Evolutionary conservation across 257 asterid species (phyloP).

Genomic region (Striga asiatica): DNA sequence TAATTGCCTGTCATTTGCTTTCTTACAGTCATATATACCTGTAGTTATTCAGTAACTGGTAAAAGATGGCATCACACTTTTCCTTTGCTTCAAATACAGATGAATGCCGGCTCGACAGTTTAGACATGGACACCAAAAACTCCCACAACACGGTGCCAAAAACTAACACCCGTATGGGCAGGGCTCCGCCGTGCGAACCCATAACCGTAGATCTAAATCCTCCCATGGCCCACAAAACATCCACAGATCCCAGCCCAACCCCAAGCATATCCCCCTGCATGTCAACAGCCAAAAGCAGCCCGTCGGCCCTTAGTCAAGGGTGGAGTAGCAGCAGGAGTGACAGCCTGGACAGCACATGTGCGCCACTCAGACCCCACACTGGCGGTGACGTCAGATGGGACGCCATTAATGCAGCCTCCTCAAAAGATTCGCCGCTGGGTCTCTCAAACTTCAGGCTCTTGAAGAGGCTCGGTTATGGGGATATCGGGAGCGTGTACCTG

Average conservation of each 20-base stretch:
- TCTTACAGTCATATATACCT: background rate
- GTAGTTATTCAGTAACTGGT: background rate
- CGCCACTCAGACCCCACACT: constrained; percentile 70
- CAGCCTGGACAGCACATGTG: constrained; percentile 47
- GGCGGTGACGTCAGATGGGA: constrained; percentile 97
- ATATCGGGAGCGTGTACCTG: constrained; percentile 88
- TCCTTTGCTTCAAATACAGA: constrained; percentile 25
- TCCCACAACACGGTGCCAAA: background rate
- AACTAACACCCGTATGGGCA: too few species aligned
- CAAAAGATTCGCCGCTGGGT: constrained; percentile 56
- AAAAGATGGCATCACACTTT: background rate
- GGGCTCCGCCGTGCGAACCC: background rate
- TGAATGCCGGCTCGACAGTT: constrained; percentile 7
- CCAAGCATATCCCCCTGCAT: too few species aligned
- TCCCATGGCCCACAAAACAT: too few species aligned
- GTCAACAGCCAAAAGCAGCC: constrained; percentile 21
- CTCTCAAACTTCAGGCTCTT: constrained; percentile 59
- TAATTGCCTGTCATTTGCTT: too few species aligned
- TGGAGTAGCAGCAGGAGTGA: constrained; percentile 41
- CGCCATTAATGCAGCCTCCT: constrained; percentile 43
- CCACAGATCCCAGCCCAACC: background rate
- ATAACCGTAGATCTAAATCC: background rate
- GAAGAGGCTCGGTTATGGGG: constrained; percentile 88
- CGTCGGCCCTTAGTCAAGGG: constrained; percentile 19
- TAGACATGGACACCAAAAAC: background rate